Percentiles rank a stretch among this genome's conserved stretches.
phyloP scores from a whole-genome alignment of 441 rosid genomes.

The Gossypium trilobum region DNA sequence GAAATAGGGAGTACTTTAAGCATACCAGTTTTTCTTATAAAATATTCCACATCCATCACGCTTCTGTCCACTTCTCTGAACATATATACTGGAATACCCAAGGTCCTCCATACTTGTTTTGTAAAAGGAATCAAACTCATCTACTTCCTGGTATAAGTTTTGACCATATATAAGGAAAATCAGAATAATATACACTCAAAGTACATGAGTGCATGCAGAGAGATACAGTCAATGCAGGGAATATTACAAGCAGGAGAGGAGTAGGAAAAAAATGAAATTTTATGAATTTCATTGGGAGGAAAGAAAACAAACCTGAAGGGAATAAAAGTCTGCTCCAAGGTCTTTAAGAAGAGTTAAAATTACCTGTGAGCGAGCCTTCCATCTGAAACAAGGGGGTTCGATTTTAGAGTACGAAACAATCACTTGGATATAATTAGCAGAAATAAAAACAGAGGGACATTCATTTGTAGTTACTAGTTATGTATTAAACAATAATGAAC shows the following conservation, averaged over 20 bases:
- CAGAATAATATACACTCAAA: background rate
- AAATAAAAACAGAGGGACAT: background rate
- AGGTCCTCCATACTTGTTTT: slow-evolving; percentile 42
- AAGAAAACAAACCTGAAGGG: slow-evolving; percentile 59
- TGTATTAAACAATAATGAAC: background rate
- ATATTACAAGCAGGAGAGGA: background rate
- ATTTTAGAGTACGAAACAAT: background rate
- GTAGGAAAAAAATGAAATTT: background rate
- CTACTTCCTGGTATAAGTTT: slow-evolving; percentile 63
- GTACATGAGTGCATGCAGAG: background rate
- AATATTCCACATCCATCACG: slow-evolving; percentile 91
- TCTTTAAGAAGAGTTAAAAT: slow-evolving; percentile 51
- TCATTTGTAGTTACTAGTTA: background rate
- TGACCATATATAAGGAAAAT: slow-evolving; percentile 18
- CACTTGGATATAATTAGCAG: background rate
- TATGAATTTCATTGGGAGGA: background rate
- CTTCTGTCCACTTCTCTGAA: slow-evolving; percentile 77
- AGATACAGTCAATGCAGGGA: background rate
- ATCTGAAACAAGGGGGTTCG: slow-evolving; percentile 30
- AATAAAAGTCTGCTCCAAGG: slow-evolving; percentile 61
- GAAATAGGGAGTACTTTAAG: background rate
- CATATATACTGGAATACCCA: slow-evolving; percentile 67
- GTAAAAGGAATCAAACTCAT: slow-evolving; percentile 68
- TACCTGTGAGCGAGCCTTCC: slow-evolving; percentile 81
- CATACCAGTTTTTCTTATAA: slow-evolving; percentile 61